Base-by-base conservation (phyloP, 768 basidiomycete species). In the Lanmaoa pseudosensibilis region DNA sequence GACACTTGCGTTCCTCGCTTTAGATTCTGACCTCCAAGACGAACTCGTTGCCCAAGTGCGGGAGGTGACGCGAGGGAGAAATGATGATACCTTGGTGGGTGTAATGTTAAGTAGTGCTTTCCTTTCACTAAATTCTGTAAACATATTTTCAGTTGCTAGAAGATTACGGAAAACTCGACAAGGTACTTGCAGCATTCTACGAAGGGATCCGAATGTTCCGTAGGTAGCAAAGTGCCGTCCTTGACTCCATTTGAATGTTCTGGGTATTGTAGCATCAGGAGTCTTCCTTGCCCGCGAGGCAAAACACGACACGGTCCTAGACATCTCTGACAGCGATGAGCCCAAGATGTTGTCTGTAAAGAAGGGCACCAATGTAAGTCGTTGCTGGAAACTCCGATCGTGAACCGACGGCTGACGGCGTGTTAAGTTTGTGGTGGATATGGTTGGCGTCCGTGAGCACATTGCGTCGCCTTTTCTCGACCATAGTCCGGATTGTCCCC, bases 171-270 rank as follows among this genome's bases (percentile, higher is more conserved):
- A 66, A 63, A 38, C 64, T 76, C 1, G 63, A 71, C 54, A 71
- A 72, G 53, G 55, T 72, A 19, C 62, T 68, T 33, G 64, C 60
- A 32, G 63, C 58, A 23, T 73, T 69, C 41, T 64, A 66, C 33
- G 72, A 77, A 65, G 75, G 66, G 12, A 45, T 63, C 15, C 57
- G 76, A n/a, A 50, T 77, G 54, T 75, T 65, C 41, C 74, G 73
- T 74, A 38, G 3, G 73, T 63, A 25, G 38, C 33, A 36, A 11
- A n/a, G 21, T 3, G 10, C 1, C 32, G 12, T 43, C 23, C 9
- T 23, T 38, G 6, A 37, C 8, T n/a, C 18, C 15, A 12, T 54
- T 38, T 36, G 33, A 50, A 57, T 32, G 25, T 30, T 39, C 7
- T 43, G 36, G 12, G 13, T 8, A 13, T 30, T 45, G 27, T 18